Conservation (phyloP, 2,329 filamentous ascomycete species). For the Cladobotryum protrusum region DNA sequence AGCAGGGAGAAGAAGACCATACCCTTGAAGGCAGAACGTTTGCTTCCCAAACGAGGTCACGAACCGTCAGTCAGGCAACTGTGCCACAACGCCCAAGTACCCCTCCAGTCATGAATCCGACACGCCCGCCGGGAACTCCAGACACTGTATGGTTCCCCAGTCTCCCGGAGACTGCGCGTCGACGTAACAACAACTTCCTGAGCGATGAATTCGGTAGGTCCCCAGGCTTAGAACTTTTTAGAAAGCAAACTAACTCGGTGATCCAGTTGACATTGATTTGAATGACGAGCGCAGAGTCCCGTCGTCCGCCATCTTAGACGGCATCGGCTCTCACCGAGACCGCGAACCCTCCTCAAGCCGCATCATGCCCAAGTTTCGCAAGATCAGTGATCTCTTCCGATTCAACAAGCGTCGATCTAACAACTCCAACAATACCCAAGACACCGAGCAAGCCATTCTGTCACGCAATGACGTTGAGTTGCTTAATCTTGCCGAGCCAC, state of each 20-base stretch:
- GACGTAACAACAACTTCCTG: no score
- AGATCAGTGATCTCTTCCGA: background rate
- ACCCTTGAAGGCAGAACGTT: constrained; percentile 25
- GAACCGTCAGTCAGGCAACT: constrained; percentile 20
- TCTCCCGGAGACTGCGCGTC: background rate
- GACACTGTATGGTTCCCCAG: background rate
- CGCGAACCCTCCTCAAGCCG: background rate
- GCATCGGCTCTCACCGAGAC: background rate
- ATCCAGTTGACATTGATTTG: background rate
- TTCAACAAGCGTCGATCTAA: no score
- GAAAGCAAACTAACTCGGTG: no score
- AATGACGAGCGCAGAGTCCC: background rate
- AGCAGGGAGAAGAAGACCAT: constrained; percentile 32
- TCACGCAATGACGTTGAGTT: no score
- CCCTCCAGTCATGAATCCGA: background rate
- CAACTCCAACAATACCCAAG: no score
- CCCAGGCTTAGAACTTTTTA: no score
- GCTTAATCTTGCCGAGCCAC: no score
- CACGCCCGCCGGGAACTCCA: background rate
- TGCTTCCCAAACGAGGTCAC: constrained; percentile 22
- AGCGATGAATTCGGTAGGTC: background rate
- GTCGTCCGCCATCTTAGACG: background rate
- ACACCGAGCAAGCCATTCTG: no score
- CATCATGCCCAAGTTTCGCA: background rate
- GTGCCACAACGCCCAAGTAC: background rate